Evolutionary conservation across 1,139 yeast genomes (phyloP).

Genomic region (Yamadazyma triangularis): DNA sequence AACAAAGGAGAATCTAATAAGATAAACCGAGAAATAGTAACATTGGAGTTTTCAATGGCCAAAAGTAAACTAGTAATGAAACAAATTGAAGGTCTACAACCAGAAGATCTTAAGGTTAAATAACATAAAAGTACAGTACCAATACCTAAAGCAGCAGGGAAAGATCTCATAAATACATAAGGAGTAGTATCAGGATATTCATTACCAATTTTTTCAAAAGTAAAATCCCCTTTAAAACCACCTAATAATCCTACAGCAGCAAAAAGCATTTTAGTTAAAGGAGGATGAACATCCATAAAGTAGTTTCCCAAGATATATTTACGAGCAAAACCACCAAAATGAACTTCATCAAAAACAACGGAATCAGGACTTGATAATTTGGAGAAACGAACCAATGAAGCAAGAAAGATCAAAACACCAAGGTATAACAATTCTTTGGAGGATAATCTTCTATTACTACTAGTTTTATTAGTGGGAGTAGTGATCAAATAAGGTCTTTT

Average conservation of each 20-base stretch:
- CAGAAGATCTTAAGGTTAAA: slow-evolving; percentile 80
- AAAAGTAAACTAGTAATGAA: slow-evolving; percentile 63
- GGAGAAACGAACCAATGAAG: slow-evolving; percentile 43
- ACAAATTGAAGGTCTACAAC: slow-evolving; percentile 77
- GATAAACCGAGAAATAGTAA: slow-evolving; percentile 87
- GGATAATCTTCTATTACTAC: slow-evolving; percentile 5
- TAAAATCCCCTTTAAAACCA: slow-evolving; percentile 76
- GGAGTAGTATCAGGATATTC: slow-evolving; percentile 58
- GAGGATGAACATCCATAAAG: slow-evolving; percentile 95
- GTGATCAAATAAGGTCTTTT: slow-evolving; percentile 8
- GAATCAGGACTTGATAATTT: slow-evolving; percentile 25
- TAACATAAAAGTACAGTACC: slow-evolving; percentile 74
- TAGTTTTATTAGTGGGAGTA: slow-evolving; percentile 3
- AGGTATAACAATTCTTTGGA: slow-evolving; percentile 30
- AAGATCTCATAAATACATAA: slow-evolving; percentile 75
- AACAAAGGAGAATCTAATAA: slow-evolving; percentile 87
- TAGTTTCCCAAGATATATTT: slow-evolving; percentile 67
- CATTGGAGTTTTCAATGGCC: slow-evolving; percentile 77
- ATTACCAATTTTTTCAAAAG: slow-evolving; percentile 69
- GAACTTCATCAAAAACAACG: slow-evolving; percentile 37
- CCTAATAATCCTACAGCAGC: slow-evolving; percentile 72
- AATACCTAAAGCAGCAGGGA: slow-evolving; percentile 81
- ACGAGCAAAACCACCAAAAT: slow-evolving; percentile 72
- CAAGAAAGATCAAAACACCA: slow-evolving; percentile 46
- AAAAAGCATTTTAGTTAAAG: slow-evolving; percentile 82